Evolutionary conservation across 495 filamentous ascomycete species (phyloP), one percentile per base, ranked within the genome.

Genomic region (Xylona heveae): DNA sequence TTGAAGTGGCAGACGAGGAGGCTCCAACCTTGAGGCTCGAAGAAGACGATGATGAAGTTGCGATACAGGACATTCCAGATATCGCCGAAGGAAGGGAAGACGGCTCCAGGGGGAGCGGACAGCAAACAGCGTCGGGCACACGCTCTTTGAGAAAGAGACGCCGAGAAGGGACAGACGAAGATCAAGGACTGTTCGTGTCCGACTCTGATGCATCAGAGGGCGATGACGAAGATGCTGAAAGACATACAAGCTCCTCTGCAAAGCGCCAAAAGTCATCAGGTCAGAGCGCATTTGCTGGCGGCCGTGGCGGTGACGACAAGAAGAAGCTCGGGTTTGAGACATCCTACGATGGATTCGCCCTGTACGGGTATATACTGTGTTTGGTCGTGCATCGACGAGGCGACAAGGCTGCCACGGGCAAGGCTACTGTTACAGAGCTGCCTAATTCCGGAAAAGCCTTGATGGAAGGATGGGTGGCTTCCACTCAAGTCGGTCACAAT

Each of bases 401-500:
- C 6, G 45, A 42, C 45, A 61, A 39, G 39, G 41, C 37, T 2
- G 23, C 8, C 7, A 25, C 23, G 13, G 8, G 10, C 13, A 13
- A n/a, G 10, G 23, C 7, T 37, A 50, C 45, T 28, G 44, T 38
- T 16, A 55, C 35, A 33, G 48, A 43, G 17, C 42, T 38, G 12
- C 31, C 48, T 28, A 36, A 47, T 9, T 40, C 52, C 9, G 73
- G 78, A 19, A 74, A 81, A 43, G 74, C 73, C 33, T 69, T 81
- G 61, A 78, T 94, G 73, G 83, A 94, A 59, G 79, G 83, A 46
- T 93, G 82, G 77, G 85, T 93, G 28, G 66, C 69, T 9, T 68
- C 62, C 6, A 82, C 74, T 7, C 78, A 82, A 46, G 50, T 67
- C 34, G 62, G 58, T 14, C 53, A 52, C 24, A 49, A 44, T 32